Conservation (phyloP, 169 alveolate genomes). For the Perkinsus marinus region DNA sequence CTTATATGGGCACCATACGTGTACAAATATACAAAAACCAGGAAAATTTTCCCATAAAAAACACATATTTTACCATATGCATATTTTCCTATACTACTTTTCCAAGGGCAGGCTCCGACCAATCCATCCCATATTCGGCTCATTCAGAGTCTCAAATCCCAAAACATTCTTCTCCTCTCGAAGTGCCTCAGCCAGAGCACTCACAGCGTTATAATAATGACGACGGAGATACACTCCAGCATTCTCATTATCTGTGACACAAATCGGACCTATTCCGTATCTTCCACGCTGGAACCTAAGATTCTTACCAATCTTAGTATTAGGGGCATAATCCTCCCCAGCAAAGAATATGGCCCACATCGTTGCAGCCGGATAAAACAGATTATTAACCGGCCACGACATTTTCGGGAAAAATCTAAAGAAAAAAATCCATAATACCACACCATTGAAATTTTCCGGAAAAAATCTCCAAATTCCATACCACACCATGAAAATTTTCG, state of each 20-base stretch:
- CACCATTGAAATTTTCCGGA: too few species aligned
- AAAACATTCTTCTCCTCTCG: not conserved
- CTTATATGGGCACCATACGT: too few species aligned
- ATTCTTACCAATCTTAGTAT: not conserved
- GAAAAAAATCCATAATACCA: too few species aligned
- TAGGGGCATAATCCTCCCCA: conserved; percentile 8
- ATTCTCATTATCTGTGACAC: not conserved
- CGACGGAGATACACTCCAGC: not conserved
- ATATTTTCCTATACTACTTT: too few species aligned
- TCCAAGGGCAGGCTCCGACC: not conserved
- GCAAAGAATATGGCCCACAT: not conserved
- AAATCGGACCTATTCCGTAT: not conserved
- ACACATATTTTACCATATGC: too few species aligned
- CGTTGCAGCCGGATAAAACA: conserved; percentile 1
- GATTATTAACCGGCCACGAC: not conserved
- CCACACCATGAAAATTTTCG: too few species aligned
- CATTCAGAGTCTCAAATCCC: conserved; percentile 4
- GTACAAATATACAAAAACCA: too few species aligned
- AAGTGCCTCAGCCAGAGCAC: not conserved
- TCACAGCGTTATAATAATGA: not conserved
- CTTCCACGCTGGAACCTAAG: too few species aligned
- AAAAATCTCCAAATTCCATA: too few species aligned
- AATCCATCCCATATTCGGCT: not conserved
- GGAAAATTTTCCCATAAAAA: too few species aligned
- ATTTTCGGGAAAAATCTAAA: not conserved